Base-by-base conservation (phyloP, 2,329 filamentous ascomycete species). In the Trichoderma atroviride region DNA sequence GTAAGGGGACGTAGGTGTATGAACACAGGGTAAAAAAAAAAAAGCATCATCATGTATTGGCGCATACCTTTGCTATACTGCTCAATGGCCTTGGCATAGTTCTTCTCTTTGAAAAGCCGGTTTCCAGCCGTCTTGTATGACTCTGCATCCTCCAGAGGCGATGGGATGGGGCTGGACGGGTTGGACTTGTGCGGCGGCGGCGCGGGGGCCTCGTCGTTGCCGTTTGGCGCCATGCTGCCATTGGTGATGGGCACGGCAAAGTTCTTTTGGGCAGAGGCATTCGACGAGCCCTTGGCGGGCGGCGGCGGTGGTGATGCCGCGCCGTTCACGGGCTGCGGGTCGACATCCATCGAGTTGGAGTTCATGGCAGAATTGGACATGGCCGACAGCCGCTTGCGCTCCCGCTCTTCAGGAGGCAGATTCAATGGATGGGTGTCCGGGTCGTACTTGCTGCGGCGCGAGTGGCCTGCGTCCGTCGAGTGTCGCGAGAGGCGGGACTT, bases 71-170 rank as follows among this genome's bases (percentile, higher is more conserved):
- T 97, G 74, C 92, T 93, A 80, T 98, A 99, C 80, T 97, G 93
- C 74, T 92, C 88, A 78, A 98, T 94, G 29, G 96, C 95, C 78
- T 92, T 91, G 71, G 86, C 83, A 80, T 95, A 99, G 77, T 97
- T 92, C 78, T 91, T 93, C 72, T 94, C 92, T 84, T 97, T 98
- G 87, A 97, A 99, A 78, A 93, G 95, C 77, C 96, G 96, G 83
- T 99, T 99, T 70, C 96, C 96, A 2, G 92, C 89, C 75, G 92
- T 88, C 85, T 99, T 99, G 87, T 91, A 97, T 14, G 89, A 86
- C 82, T 99, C 96, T 31, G 95, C 93, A 78, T 97, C 93, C 66
- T 95, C 92, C 53, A 82, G 80, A 29, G 84, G 79, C 43, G 81
- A 84, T 56, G 84, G 82, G 61, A 83, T 82, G 55, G 87, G 88